phyloP scores from a whole-genome alignment of 2,329 filamentous ascomycete genomes.

The Aspergillus arachidicola region DNA sequence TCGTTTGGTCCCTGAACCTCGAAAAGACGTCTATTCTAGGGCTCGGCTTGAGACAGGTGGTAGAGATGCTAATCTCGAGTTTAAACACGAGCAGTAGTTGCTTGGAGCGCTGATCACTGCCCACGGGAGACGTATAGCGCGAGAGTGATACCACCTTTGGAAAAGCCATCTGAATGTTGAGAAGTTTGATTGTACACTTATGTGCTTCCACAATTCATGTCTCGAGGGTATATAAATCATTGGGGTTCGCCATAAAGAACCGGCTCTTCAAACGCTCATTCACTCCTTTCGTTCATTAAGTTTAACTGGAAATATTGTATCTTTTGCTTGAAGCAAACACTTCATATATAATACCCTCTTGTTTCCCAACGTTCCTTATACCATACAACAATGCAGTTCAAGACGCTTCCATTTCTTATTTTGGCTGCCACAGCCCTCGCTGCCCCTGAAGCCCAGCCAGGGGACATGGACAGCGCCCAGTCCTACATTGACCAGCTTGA shows the following conservation, averaged over 20 bases:
- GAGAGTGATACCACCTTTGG: neutral
- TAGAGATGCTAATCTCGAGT: neutral
- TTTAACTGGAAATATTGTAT: neutral
- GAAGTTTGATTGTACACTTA: neutral
- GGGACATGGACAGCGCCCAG: conserved; percentile 7
- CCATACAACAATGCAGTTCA: conserved; percentile 25
- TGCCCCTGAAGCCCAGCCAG: conserved; percentile 12
- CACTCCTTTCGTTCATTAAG: neutral
- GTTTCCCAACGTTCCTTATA: neutral
- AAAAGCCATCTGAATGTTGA: neutral
- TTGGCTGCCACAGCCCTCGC: conserved; percentile 25
- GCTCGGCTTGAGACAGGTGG: neutral
- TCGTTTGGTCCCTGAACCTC: neutral
- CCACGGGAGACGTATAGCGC: neutral
- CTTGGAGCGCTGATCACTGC: neutral
- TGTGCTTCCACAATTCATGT: neutral
- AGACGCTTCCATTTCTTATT: conserved; percentile 25
- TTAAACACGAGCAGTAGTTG: neutral
- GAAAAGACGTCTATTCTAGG: neutral
- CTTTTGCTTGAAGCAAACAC: neutral
- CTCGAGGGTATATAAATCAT: neutral
- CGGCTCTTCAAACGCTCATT: neutral
- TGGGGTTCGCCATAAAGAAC: neutral
- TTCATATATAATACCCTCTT: neutral
- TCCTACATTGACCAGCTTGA: conserved; percentile 7